A percentile compares a stretch with the other conserved stretches of the same genome.
These are phyloP conservation scores for Penicillium argentinense DNA, from an alignment of 495 filamentous ascomycete genomes.

Conservation along the genomic window DNA sequence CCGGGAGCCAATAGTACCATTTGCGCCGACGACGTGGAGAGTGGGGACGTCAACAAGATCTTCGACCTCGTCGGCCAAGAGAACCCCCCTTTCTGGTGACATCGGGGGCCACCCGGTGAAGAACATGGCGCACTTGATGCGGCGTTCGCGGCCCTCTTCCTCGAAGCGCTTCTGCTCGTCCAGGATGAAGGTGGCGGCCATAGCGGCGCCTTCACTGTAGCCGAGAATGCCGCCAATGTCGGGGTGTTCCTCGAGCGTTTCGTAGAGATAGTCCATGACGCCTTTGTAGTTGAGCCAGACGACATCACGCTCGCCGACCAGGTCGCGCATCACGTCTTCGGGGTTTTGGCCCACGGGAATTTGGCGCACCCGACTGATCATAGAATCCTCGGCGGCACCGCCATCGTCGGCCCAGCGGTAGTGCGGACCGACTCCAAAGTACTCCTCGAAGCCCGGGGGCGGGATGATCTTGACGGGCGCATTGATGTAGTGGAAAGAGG, in stretches of 20 bases:
- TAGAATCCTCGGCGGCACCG: slow-evolving; percentile 43
- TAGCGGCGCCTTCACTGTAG: slow-evolving; percentile 60
- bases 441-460: slow-evolving; percentile 50
- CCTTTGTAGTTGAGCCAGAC: slow-evolving; percentile 21
- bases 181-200: slow-evolving; percentile 53
- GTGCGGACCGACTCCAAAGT: slow-evolving; percentile 52
- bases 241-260: slow-evolving; percentile 23
- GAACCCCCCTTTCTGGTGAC: slow-evolving; percentile 39
- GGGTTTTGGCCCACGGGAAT: slow-evolving; percentile 46
- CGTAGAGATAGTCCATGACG: slow-evolving; percentile 30
- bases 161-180: slow-evolving; percentile 43
- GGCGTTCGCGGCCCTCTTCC: slow-evolving; percentile 35
- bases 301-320: slow-evolving; percentile 20
- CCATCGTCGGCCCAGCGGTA: slow-evolving; percentile 52
- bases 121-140: slow-evolving; percentile 57
- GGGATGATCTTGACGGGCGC: slow-evolving; percentile 44
- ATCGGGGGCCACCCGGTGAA: slow-evolving; percentile 56
- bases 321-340: slow-evolving; percentile 50
- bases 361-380: slow-evolving; percentile 49
- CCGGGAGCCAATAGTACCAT: slow-evolving; percentile 22
- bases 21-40: slow-evolving; percentile 56
- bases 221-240: slow-evolving; percentile 52
- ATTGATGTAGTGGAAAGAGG: slow-evolving; percentile 48
- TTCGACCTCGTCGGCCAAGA: slow-evolving; percentile 50
- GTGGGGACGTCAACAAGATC: slow-evolving; percentile 49